phyloP scores from a whole-genome alignment of 1,139 yeast species.

The Suhomyces guaymorum region DNA sequence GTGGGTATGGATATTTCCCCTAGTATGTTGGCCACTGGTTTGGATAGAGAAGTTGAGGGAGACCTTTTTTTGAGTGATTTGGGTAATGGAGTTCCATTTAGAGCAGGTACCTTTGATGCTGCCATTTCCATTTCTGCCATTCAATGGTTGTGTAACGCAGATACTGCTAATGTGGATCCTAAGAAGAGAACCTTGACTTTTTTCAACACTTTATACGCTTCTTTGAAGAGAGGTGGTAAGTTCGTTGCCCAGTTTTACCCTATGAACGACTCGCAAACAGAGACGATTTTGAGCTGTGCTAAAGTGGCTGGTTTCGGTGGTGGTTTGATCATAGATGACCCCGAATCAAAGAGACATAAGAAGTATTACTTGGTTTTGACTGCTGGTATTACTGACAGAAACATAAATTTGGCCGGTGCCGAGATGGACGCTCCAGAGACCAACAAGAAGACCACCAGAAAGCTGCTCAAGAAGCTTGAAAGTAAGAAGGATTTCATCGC shows the following conservation, averaged over 20 bases:
- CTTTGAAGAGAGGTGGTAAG: conserved; percentile 90
- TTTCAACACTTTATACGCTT: conserved; percentile 84
- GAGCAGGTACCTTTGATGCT: conserved; percentile 97
- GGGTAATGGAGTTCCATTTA: conserved; percentile 91
- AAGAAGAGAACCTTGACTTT: conserved; percentile 76
- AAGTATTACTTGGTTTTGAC: conserved; percentile 88
- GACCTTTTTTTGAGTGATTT: conserved; percentile 89
- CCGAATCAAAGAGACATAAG: conserved; percentile 87
- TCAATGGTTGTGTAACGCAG: conserved; percentile 98
- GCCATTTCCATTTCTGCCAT: conserved; percentile 94
- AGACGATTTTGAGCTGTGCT: conserved; percentile 77
- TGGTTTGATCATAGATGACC: conserved; percentile 90
- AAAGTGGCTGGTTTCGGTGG: conserved; percentile 96
- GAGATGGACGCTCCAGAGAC: conserved; percentile 65
- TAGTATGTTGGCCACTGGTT: conserved; percentile 91
- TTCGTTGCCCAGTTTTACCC: conserved; percentile 98
- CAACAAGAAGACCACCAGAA: conserved; percentile 47
- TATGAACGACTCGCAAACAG: conserved; percentile 79
- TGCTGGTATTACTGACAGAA: conserved; percentile 76
- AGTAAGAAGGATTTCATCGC: conserved; percentile 76
- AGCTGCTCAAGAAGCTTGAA: conserved; percentile 61
- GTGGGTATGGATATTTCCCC: conserved; percentile 96
- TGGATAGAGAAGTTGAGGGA: conserved; percentile 91
- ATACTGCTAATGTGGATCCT: conserved; percentile 81
- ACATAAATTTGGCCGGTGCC: conserved; percentile 75